phyloP scores from a whole-genome alignment of 306 rosid genomes.

The Macrotyloma uniflorum region DNA sequence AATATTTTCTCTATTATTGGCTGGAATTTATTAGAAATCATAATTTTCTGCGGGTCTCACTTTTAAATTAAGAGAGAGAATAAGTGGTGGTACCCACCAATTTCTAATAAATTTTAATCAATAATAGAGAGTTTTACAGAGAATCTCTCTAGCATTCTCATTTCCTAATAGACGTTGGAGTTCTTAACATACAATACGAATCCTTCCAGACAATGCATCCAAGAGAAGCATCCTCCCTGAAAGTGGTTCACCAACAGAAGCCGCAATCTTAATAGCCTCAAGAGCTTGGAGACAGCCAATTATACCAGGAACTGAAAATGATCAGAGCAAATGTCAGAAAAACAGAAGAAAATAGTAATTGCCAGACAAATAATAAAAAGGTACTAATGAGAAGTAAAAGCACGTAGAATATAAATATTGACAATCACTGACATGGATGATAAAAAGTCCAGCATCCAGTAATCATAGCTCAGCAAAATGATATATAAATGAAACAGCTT shows the following conservation, averaged over 20 bases:
- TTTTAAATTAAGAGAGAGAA: no score
- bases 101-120: no score
- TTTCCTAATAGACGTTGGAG: constrained; percentile 12
- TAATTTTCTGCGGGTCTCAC: no score
- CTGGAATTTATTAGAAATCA: no score
- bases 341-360: neutral
- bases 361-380: neutral
- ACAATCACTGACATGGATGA: neutral
- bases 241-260: constrained; percentile 89
- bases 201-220: constrained; percentile 81
- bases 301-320: constrained; percentile 88
- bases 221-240: constrained; percentile 91
- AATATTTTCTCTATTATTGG: no score
- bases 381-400: neutral
- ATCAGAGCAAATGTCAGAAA: constrained; percentile 18
- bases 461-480: constrained; percentile 14
- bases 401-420: constrained; percentile 8
- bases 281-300: constrained; percentile 98
- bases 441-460: neutral
- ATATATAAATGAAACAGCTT: neutral
- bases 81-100: no score
- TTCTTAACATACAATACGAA: constrained; percentile 68
- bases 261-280: constrained; percentile 90
- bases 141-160: neutral
- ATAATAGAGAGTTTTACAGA: no score